A percentile compares a stretch with the other conserved stretches of the same genome.
Evolutionary conservation across 352 stramenopile genomes (phyloP).

Genomic region (Phytophthora megakarya): DNA sequence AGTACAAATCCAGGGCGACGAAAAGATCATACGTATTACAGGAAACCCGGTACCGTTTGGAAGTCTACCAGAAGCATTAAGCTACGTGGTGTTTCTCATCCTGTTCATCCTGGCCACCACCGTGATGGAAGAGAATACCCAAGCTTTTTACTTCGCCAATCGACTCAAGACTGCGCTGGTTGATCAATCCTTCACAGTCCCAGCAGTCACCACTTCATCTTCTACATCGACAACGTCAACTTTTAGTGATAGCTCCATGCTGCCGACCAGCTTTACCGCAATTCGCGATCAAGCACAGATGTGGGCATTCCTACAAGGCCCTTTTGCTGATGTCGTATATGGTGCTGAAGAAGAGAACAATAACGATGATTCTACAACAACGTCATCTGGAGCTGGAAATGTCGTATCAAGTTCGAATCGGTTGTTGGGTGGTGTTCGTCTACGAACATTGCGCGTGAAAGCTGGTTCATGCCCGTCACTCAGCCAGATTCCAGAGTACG

Average conservation of each 20-base stretch:
- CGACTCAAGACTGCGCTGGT: constrained; percentile 53
- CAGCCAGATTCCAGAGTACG: constrained; percentile 62
- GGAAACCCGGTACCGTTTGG: constrained; percentile 51
- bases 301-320: constrained; percentile 67
- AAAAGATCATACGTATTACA: constrained; percentile 49
- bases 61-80: constrained; percentile 51
- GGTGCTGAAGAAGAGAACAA: constrained; percentile 21
- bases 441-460: constrained; percentile 62
- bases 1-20: constrained; percentile 31
- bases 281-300: constrained; percentile 68
- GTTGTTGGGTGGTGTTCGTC: constrained; percentile 53
- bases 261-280: constrained; percentile 49
- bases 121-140: constrained; percentile 47
- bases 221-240: constrained; percentile 21
- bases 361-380: constrained; percentile 8
- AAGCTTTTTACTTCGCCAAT: constrained; percentile 72
- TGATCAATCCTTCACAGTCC: constrained; percentile 51
- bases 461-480: constrained; percentile 55
- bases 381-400: constrained; percentile 15
- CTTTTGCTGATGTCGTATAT: constrained; percentile 64
- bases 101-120: constrained; percentile 61
- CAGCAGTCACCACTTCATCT: constrained; percentile 10
- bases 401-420: constrained; percentile 59
- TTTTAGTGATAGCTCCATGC: constrained; percentile 4
- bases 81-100: constrained; percentile 59